Conservation (phyloP, 495 filamentous ascomycete species). For the Penicillium soppii region DNA sequence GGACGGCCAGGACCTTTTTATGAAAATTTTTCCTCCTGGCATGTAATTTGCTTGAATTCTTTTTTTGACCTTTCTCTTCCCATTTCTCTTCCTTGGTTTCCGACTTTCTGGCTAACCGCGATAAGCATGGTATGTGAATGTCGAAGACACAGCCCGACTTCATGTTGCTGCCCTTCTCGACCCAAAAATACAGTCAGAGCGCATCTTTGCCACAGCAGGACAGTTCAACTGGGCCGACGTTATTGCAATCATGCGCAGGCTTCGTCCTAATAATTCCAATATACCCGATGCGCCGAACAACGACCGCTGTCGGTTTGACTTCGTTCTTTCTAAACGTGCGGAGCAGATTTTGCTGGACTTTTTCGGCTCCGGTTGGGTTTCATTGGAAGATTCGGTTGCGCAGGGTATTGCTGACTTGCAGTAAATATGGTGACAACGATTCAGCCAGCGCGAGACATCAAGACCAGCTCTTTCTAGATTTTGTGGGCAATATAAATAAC, state of each 20-base stretch:
- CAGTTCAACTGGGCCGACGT: constrained; percentile 15
- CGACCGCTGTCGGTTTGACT: constrained; percentile 11
- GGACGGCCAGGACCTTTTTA: constrained; percentile 2
- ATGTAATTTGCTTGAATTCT: not conserved
- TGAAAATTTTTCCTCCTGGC: not conserved
- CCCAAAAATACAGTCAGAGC: constrained; percentile 39
- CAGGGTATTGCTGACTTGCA: not conserved
- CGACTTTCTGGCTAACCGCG: not conserved
- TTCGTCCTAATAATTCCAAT: constrained; percentile 15
- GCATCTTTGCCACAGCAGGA: constrained; percentile 37
- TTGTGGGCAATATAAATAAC: no score
- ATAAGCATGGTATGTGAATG: constrained; percentile 41
- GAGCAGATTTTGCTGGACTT: constrained; percentile 10
- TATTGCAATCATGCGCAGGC: constrained; percentile 10
- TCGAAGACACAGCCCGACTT: constrained; percentile 47
- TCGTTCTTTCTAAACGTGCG: not conserved
- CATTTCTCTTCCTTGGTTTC: no score
- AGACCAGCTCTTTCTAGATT: no score
- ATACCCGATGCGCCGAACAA: constrained; percentile 9
- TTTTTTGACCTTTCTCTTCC: no score
- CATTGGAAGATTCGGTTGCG: not conserved
- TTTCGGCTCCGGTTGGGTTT: constrained; percentile 1
- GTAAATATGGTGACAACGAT: no score
- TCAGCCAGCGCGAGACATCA: no score
- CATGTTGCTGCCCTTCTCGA: constrained; percentile 49